Conservation (phyloP, 352 stramenopile species). For the Achlya hypogyna region DNA sequence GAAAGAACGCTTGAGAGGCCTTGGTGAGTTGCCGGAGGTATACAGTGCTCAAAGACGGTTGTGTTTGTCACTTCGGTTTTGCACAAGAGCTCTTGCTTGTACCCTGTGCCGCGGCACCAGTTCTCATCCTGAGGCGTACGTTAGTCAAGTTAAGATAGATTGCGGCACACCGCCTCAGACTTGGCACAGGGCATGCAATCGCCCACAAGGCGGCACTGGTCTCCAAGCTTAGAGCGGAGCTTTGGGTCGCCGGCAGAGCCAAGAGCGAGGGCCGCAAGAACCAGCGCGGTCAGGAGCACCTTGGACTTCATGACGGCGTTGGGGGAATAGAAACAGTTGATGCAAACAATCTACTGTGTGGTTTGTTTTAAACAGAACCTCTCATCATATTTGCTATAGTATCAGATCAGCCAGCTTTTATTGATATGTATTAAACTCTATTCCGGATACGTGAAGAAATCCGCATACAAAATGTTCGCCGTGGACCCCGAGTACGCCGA, state of each 20-base stretch:
- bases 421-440: not conserved
- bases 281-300: not conserved
- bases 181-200: conserved; percentile 16
- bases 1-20: conserved; percentile 39
- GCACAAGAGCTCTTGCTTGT: conserved; percentile 58
- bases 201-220: not conserved
- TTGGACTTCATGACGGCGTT: not conserved
- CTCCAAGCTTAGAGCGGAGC: not conserved
- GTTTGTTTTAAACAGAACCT: not conserved
- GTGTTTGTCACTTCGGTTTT: conserved; percentile 23
- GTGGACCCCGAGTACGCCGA: conserved; percentile 10
- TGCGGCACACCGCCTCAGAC: conserved; percentile 3
- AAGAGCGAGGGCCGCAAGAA: not conserved
- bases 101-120: conserved; percentile 56
- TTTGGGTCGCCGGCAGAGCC: not conserved
- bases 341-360: not conserved
- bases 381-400: not conserved
- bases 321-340: no score
- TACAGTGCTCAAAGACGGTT: conserved; percentile 48
- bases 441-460: not conserved
- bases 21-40: conserved; percentile 29
- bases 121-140: conserved; percentile 23
- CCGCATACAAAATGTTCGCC: conserved; percentile 4
- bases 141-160: not conserved
- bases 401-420: not conserved